Percentiles rank a stretch among this genome's conserved stretches.
Evolutionary conservation across 768 basidiomycete genomes (phyloP).

Genomic region (Lanmaoa pseudosensibilis): DNA sequence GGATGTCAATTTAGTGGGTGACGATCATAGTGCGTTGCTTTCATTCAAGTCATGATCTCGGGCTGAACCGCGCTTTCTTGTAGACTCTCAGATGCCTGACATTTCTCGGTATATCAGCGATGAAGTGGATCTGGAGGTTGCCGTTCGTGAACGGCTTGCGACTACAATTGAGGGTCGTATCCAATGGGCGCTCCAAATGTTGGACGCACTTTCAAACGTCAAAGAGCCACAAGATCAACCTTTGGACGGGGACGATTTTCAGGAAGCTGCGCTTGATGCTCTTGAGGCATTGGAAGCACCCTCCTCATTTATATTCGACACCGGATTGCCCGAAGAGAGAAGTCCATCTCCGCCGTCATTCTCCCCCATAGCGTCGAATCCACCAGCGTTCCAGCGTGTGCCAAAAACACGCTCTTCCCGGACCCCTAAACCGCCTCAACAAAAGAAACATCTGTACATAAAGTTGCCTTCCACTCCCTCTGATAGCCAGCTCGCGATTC

Average conservation of each 20-base stretch:
- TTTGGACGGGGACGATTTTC: constrained; percentile 34
- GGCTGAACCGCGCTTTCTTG: background rate
- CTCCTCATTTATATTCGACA: constrained; percentile 38
- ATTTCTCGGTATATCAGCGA: constrained; percentile 28
- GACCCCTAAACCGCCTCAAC: constrained; percentile 28
- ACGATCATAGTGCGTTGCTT: constrained; percentile 20
- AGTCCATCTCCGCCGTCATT: constrained; percentile 26
- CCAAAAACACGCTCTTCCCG: constrained; percentile 30
- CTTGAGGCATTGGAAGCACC: constrained; percentile 42
- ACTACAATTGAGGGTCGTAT: constrained; percentile 46
- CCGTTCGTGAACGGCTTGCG: constrained; percentile 41
- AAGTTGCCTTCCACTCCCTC: constrained; percentile 33
- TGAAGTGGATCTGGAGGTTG: constrained; percentile 46
- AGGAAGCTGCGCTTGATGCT: constrained; percentile 43
- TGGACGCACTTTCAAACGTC: constrained; percentile 33
- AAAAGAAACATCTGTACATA: constrained; percentile 43
- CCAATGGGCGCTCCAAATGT: constrained; percentile 45
- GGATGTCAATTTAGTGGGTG: constrained; percentile 8
- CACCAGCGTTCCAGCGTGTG: constrained; percentile 16
- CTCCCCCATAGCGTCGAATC: constrained; percentile 16
- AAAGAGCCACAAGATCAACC: constrained; percentile 14
- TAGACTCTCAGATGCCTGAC: constrained; percentile 16
- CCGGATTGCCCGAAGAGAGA: constrained; percentile 20
- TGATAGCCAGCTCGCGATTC: constrained; percentile 32
- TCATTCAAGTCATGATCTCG: too few species aligned